phyloP scores from a whole-genome alignment of 2,329 filamentous ascomycete species.

The Diaporthe batatas region DNA sequence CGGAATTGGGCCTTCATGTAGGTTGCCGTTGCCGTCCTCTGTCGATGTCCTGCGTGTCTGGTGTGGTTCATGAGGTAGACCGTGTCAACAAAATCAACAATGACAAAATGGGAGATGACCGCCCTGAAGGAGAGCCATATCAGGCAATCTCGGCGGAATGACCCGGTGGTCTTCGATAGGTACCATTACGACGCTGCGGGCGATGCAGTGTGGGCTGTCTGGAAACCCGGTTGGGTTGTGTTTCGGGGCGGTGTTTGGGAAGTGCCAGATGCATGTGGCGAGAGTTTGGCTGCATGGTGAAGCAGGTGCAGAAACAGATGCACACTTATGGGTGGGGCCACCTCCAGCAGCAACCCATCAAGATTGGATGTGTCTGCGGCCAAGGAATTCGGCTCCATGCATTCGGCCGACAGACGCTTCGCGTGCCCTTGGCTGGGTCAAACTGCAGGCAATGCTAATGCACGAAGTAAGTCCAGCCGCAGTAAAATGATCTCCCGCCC shows the following conservation, averaged over 20 bases:
- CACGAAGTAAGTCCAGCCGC: not conserved
- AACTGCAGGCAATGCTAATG: conserved; percentile 24
- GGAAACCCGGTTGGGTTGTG: conserved; percentile 8
- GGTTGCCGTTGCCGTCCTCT: conserved; percentile 1
- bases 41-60: not conserved
- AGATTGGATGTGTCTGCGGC: not conserved
- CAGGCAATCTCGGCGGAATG: not conserved
- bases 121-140: not conserved
- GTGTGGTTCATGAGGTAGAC: not conserved
- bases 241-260: not conserved
- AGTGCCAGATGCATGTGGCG: not conserved
- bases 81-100: too few species aligned
- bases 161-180: not conserved
- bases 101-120: not conserved
- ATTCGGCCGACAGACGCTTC: not conserved
- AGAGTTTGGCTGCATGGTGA: not conserved
- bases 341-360: not conserved
- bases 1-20: not conserved
- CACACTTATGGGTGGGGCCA: not conserved
- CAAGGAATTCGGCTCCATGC: not conserved
- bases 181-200: not conserved
- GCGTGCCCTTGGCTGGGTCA: not conserved
- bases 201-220: not conserved
- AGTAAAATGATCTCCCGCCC: not conserved
- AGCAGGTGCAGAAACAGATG: not conserved